Base-by-base conservation (phyloP, 805 yeast genomes). In the Nakazawaea wyomingensis region DNA sequence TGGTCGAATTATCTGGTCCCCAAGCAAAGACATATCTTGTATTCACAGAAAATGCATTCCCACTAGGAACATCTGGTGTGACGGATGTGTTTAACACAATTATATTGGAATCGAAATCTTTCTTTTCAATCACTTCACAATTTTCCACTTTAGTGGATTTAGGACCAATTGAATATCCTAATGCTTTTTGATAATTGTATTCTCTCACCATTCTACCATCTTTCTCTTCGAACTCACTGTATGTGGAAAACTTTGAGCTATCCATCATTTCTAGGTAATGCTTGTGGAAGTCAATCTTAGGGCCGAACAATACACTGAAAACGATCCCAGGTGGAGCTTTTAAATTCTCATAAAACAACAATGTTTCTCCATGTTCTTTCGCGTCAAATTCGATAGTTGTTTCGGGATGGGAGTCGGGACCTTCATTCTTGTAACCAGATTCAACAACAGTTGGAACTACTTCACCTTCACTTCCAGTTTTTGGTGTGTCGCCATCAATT, bases 11-110 rank as follows among this genome's bases (percentile, higher is more conserved):
- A 22, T 69, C 61, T 7, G 66, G 69, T 0, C 71, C 88, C 98
- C 99, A 93, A 3, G 82, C 71, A 43, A 88, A 62, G 35, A 80
- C 66, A 53, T 80, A 85, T 47, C 85, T 70, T 0, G 96, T 86
- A 48, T 78, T 72, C 1, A 89, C 89, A 26, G 74, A 69, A 59
- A 93, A 93, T 1, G 85, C 74, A 34, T 73, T 73, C 4, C 99
- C 99, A 54, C 90, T 84, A 0, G 99, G 99, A 13, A 93, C 98
- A 56, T 88, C 93, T 0, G 99, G 99, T 0, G 99, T 90, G 32
- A 65, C 68, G 0, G 91, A 78, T 2, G 76, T 68, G 33, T 81
- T 78, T 2, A 79, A 63, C 2, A 88, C 78, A 46, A 78, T 72
- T 27, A 87, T 74, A 50, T 72, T 72, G 14, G 69, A 67, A 4